Evolutionary conservation across 345 rosid genomes (phyloP).

Genomic region (Eucalyptus shirleyi): DNA sequence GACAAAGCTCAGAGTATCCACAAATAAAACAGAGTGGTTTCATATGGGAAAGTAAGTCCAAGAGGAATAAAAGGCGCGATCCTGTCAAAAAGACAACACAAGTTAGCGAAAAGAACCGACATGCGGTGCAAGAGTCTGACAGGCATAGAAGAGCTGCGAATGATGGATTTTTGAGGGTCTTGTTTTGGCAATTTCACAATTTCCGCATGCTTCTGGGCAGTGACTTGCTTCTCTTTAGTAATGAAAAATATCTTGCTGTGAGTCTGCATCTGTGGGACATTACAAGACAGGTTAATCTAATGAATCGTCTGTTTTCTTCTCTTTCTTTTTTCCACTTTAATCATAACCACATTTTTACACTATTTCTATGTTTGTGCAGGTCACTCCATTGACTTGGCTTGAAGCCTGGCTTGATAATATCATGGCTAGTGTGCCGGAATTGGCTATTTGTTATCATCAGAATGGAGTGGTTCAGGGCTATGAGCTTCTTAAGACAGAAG

Average conservation of each 20-base stretch:
- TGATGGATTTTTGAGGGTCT: conserved; percentile 72
- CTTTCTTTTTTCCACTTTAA: neutral
- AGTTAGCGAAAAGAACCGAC: conserved; percentile 62
- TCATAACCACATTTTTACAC: neutral
- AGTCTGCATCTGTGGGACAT: conserved; percentile 95
- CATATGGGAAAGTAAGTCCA: conserved; percentile 45
- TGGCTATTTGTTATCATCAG: conserved; percentile 93
- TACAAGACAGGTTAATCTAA: conserved; percentile 48
- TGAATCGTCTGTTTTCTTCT: neutral
- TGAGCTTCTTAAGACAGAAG: conserved; percentile 94
- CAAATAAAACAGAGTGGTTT: conserved; percentile 43
- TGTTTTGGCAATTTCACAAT: conserved; percentile 97
- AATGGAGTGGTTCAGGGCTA: conserved; percentile 92
- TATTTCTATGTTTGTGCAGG: conserved; percentile 18
- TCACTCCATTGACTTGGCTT: conserved; percentile 90
- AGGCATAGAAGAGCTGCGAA: conserved; percentile 52
- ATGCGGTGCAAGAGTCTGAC: conserved; percentile 75
- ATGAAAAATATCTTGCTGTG: conserved; percentile 88
- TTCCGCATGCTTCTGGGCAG: conserved; percentile 94
- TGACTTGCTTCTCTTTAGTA: conserved; percentile 88
- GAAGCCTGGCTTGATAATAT: conserved; percentile 99
- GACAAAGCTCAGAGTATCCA: conserved; percentile 23
- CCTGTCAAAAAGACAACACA: conserved; percentile 48
- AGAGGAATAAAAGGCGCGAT: conserved; percentile 36
- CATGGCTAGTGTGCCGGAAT: conserved; percentile 97